These are phyloP conservation scores for Dacryopinax spathularia DNA, from an alignment of 768 basidiomycete species.

Conservation along the genomic window DNA sequence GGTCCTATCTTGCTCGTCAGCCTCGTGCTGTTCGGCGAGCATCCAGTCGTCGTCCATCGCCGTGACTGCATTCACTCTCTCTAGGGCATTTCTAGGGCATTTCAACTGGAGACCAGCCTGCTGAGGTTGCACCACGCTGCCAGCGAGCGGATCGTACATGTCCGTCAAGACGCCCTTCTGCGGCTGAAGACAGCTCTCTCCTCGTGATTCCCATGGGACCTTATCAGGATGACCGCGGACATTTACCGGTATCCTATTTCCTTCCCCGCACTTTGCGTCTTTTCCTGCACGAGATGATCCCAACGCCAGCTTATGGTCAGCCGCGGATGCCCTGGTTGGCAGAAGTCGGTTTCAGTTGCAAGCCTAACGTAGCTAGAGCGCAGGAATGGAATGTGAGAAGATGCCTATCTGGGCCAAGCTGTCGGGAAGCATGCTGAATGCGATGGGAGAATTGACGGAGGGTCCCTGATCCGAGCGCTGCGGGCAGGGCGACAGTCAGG, in stretches of 20 bases:
- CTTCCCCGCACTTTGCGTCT: slow-evolving; percentile 1
- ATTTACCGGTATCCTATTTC: background rate
- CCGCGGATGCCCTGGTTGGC: background rate
- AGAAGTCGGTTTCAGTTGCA: background rate
- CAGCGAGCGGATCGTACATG: background rate
- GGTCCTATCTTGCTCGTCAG: no score
- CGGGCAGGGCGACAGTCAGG: background rate
- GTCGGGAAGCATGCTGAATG: background rate
- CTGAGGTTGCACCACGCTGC: background rate
- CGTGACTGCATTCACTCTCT: no score
- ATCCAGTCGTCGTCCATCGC: no score
- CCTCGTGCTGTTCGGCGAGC: no score
- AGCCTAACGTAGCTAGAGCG: background rate
- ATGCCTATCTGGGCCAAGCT: background rate
- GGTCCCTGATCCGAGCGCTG: background rate
- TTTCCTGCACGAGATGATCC: background rate
- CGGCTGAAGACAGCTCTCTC: background rate
- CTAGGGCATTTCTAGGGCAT: no score
- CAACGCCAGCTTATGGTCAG: no score
- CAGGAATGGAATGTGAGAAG: background rate
- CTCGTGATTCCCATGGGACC: background rate
- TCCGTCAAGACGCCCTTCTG: background rate
- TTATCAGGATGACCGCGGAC: background rate
- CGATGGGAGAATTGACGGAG: background rate
- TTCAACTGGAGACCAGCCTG: no score